Base-by-base conservation (phyloP, 2,329 filamentous ascomycete species). In the Lachnellula occidentalis region DNA sequence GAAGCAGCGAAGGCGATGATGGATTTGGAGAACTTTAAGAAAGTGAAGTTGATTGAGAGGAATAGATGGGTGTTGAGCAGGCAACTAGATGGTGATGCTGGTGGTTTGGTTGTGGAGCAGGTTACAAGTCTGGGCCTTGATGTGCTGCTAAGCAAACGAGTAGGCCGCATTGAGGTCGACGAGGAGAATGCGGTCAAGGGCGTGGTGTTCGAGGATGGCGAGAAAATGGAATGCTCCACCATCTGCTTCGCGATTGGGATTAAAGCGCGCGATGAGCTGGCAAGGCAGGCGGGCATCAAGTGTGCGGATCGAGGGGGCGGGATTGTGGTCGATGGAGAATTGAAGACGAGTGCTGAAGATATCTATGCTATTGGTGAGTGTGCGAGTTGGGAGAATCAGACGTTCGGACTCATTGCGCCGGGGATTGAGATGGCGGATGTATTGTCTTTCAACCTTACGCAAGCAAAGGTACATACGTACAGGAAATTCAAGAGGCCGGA, bases 401-500 rank as follows among this genome's bases (percentile, higher is more conserved):
- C 89, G 0, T 96, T 90, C 61, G 91, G 91, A 5, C 80, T 96
- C 19, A 95, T 96, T 63, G 90, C 88, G 0, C 91, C 91, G 0
- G 91, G 91, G 17, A 80, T 96, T 36, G 92, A 95, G 71, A 95
- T 95, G 89, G 92, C 92, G 0, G 91, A 95, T 62, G 85, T 96
- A 1, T 80, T 96, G 3, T 84, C 91, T 11, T 96, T 94, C 76
- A 96, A 96, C 70, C 80, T 96, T 55, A 95, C 91, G 3, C 86
- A 92, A 68, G 88, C 89, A 34, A 86, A 87, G 66, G 78, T 82
- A 2, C 87, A 92, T 67, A 71, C 81, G 6, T 81, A 82, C 2
- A 78, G 87, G 34, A 76, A 75, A 31, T 95, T 95, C 76, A 90
- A 89, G 70, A 76, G 85, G 4, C 92, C 91, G 0, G 90, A 96